A percentile compares a stretch with the other conserved stretches of the same genome.
Evolutionary conservation across 2,329 filamentous ascomycete species (phyloP).

Genomic region (Aspergillus tamarii): DNA sequence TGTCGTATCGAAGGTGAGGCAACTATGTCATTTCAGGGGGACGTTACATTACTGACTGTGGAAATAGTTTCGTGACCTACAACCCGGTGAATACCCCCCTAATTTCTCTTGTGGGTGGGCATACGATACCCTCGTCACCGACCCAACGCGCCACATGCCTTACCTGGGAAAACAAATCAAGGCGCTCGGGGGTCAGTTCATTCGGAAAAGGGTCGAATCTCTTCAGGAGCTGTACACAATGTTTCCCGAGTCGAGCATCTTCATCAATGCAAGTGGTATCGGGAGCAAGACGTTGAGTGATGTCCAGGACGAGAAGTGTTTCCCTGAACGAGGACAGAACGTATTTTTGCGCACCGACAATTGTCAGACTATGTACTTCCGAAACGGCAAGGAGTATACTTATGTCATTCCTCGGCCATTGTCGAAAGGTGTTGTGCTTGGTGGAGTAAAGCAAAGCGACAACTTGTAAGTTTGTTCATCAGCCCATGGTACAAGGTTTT

Average conservation of each 20-base stretch:
- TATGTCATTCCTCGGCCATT: conserved; percentile 43
- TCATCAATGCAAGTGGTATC: conserved; percentile 44
- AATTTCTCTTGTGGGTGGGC: conserved; percentile 39
- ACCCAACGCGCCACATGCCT: conserved; percentile 43
- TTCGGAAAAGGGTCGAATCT: conserved; percentile 38
- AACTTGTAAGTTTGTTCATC: conserved; percentile 29
- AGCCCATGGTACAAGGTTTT: neutral
- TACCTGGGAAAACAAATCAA: conserved; percentile 35
- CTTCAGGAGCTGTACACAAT: conserved; percentile 37
- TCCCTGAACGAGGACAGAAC: conserved; percentile 43
- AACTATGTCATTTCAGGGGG: neutral
- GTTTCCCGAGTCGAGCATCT: conserved; percentile 40
- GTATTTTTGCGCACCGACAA: conserved; percentile 38
- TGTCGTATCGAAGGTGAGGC: conserved; percentile 38
- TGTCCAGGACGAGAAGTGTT: conserved; percentile 39
- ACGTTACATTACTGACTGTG: conserved; percentile 3
- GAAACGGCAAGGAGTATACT: conserved; percentile 42
- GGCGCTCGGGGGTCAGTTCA: conserved; percentile 37
- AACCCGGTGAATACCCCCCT: conserved; percentile 35
- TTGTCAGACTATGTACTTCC: conserved; percentile 38
- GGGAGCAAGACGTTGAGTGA: conserved; percentile 40
- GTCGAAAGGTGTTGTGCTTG: conserved; percentile 38
- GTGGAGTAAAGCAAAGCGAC: conserved; percentile 39
- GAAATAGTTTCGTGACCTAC: conserved; percentile 38
- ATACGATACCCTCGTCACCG: conserved; percentile 42